Evolutionary conservation across 192 early-diverging fungal genomes (phyloP), one percentile per base, ranked within the genome.

Genomic region (Coemansia asiatica): DNA sequence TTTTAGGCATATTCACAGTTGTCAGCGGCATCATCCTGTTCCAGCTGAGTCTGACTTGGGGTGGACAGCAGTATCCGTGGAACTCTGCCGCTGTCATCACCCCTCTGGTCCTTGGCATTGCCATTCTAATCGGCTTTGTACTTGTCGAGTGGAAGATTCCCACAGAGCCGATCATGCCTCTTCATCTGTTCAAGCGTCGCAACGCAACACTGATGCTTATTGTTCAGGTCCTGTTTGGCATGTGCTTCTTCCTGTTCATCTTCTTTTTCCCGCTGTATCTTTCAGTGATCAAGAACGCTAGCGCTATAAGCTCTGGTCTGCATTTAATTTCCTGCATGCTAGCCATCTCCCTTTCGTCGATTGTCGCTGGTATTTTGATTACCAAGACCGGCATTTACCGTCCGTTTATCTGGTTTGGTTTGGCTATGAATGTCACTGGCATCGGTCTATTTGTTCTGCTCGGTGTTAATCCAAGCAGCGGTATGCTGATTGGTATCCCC

Each of bases 41-140:
- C 36, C 80, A 93, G 35, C 75, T 91, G 8, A 91, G 90, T 0
- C 75, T 91, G 19, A 86, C 88, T 19, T 87, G 88, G 76, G 94
- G 92, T 46, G 94, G 92, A 21, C 80, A 81, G 56, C 78, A 81
- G 25, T 40, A 68, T 31, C 67, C 84, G 9, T 88, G 87, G 87
- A 76, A 74, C 16, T 79, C 83, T 29, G 84, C 82, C 0, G 59
- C 78, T 2, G 85, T 87, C 7, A 68, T 84, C 22, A 53, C 70
- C 19, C 51, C 74, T 4, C 36, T 87, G 23, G 48, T 82, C 16
- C 56, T 71, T 27, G 75, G 76, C 12, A 55, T 75, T 19, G 5
- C 72, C 0, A 18, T 82, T 3, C 54, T 79, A 18, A 19, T 84
- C 12, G 63, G 85, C 15, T 84, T 91, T 46, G 81, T 71, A 7